Percentiles rank a stretch among this genome's conserved stretches.
These are phyloP conservation scores for Sicyos baderoa DNA, from an alignment of 306 rosid species.

Conservation along the genomic window DNA sequence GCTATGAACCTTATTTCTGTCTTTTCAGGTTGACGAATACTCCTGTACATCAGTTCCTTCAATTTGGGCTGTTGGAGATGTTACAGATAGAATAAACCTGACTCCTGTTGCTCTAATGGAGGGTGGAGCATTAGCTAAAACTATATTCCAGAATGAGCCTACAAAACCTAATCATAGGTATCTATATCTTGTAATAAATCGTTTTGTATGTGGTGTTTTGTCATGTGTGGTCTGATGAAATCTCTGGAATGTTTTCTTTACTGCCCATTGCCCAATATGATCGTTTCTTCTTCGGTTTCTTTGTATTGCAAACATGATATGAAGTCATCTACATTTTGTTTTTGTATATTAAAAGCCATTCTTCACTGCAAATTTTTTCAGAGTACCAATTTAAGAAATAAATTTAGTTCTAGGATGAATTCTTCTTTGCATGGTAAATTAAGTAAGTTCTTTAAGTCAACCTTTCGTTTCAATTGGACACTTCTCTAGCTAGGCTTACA, in stretches of 20 bases:
- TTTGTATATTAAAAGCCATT: neutral
- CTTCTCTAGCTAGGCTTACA: neutral
- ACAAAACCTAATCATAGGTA: slow-evolving; percentile 93
- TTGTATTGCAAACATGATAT: neutral
- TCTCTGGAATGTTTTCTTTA: slow-evolving; percentile 2
- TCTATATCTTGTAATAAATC: slow-evolving; percentile 23
- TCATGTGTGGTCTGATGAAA: neutral
- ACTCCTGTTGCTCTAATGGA: slow-evolving; percentile 99
- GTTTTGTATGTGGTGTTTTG: neutral
- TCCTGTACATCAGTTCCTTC: slow-evolving; percentile 88
- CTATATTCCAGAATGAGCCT: slow-evolving; percentile 68
- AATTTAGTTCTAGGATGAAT: neutral
- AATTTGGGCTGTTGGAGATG: slow-evolving; percentile 97
- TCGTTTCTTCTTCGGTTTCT: neutral
- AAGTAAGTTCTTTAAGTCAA: neutral
- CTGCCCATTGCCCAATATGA: neutral
- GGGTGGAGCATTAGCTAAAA: slow-evolving; percentile 75
- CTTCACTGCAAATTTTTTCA: neutral
- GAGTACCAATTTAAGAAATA: neutral
- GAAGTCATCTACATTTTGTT: neutral
- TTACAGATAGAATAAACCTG: slow-evolving; percentile 79
- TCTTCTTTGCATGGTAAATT: neutral
- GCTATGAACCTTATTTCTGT: slow-evolving; percentile 4
- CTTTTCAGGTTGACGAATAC: slow-evolving; percentile 77
- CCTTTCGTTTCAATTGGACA: neutral